Percentiles rank a stretch among this genome's conserved stretches.
These are phyloP conservation scores for Arthrobotrys entomopaga DNA, from an alignment of 2,329 filamentous ascomycete species.

Conservation along the genomic window DNA sequence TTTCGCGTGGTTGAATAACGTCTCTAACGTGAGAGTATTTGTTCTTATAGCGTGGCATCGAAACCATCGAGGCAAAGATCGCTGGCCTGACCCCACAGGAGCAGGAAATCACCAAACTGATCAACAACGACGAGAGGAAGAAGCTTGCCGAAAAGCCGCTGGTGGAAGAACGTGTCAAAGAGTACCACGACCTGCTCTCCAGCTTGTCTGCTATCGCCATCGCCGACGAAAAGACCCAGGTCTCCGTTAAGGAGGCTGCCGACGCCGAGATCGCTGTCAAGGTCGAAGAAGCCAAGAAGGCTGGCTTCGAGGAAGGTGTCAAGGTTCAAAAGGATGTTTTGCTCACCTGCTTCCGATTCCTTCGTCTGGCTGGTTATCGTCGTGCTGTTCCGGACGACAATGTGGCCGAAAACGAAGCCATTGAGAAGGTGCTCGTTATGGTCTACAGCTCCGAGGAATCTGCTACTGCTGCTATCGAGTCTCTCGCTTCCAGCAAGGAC, in stretches of 20 bases:
- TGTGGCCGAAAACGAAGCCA: slow-evolving; percentile 78
- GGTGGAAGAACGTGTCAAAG: slow-evolving; percentile 57
- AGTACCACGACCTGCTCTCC: slow-evolving; percentile 57
- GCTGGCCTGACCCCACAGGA: slow-evolving; percentile 58
- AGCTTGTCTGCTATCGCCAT: slow-evolving; percentile 59
- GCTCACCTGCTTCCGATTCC: slow-evolving; percentile 79
- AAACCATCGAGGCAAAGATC: slow-evolving; percentile 59
- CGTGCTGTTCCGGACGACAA: slow-evolving; percentile 73
- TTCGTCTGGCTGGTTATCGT: slow-evolving; percentile 80
- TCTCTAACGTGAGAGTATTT: slow-evolving; percentile 40
- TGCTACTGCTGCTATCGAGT: slow-evolving; percentile 79
- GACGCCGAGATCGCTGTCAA: slow-evolving; percentile 67
- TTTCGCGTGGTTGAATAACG: not conserved
- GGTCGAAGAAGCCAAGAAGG: slow-evolving; percentile 66
- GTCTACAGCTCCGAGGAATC: slow-evolving; percentile 81
- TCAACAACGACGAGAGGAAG: slow-evolving; percentile 58
- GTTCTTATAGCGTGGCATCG: slow-evolving; percentile 56
- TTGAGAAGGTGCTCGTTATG: slow-evolving; percentile 80
- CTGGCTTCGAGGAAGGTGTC: slow-evolving; percentile 63
- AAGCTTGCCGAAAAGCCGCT: slow-evolving; percentile 57
- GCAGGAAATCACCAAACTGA: slow-evolving; percentile 56
- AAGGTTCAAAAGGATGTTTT: slow-evolving; percentile 70
- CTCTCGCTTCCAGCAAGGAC: slow-evolving; percentile 77
- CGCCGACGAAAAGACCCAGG: slow-evolving; percentile 70
- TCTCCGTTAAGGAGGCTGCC: slow-evolving; percentile 68